Conservation (phyloP, 345 rosid species). For the Syzygium grande region DNA sequence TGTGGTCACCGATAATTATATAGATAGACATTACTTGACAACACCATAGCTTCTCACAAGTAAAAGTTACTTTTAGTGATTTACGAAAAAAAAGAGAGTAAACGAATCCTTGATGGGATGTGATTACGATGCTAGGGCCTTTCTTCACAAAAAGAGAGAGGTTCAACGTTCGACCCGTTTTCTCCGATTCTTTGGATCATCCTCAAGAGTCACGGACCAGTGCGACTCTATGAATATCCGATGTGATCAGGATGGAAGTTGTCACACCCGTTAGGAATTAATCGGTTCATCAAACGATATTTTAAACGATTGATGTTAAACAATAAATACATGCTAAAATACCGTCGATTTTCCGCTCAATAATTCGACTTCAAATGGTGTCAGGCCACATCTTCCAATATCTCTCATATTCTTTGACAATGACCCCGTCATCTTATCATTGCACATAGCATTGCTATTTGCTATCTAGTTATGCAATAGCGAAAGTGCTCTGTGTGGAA, state of each 20-base stretch:
- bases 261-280: background rate
- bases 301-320: background rate
- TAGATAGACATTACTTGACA: background rate
- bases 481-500: background rate
- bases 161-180: background rate
- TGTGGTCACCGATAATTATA: background rate
- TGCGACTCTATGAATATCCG: background rate
- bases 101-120: background rate
- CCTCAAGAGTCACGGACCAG: background rate
- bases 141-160: background rate
- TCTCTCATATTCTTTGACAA: background rate
- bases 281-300: background rate
- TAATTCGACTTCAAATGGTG: background rate
- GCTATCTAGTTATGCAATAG: background rate
- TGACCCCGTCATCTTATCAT: background rate
- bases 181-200: background rate
- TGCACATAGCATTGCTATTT: background rate
- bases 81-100: background rate
- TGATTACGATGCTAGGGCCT: background rate
- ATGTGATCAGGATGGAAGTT: background rate
- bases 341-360: background rate
- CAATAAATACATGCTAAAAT: background rate
- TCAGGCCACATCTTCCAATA: background rate
- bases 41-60: background rate
- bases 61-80: background rate